Evolutionary conservation across 83 land plant species (phyloP), one percentile per base, ranked within the genome.

Genomic region (Picea abies): DNA sequence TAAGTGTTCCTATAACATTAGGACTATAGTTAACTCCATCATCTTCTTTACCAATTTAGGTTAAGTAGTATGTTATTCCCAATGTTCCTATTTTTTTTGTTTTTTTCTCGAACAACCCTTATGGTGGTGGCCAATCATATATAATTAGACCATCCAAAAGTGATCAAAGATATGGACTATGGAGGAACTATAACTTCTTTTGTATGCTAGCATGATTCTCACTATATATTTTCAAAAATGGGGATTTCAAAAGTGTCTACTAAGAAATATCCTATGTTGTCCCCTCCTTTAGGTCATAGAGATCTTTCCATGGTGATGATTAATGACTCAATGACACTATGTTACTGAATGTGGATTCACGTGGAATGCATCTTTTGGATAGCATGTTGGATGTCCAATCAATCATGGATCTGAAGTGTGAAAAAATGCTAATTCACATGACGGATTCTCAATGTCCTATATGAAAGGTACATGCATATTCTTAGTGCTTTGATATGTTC

Each of bases 171-270:
- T 52, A 17, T 56, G 1, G 62, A 79, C 60, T 0, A 69, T 65
- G 82, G 37, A n/a, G 71, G 71, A 37, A 41, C 52, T 32, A 52
- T 37, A 66, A 63, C 35, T 23, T 65, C 69, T 63, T 80, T 71
- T 19, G 4, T 4, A 22, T 79, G 65, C 61, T 64, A 80, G 71
- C 52, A 37, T 66, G 82, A 80, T 80, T 47, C 11, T 1, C 44
- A 62, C 19, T 64, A 29, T 14, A 0, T 56, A 37, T 69, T 26
- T 23, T 3, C 49, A 41, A 71, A 80, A 14, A 1, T 64, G 3
- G 44, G 5, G 82, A 66, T 39, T 19, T 2, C 39, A 15, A 44
- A 16, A 15, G 71, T 41, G 12, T 64, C 71, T n/a, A n/a, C 71
- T 15, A 4, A 14, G 41, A 63, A 1, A 26, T 1, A 66, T 64